Conservation (phyloP, 2,329 filamentous ascomycete species). For the Arthrinium puccinioides region DNA sequence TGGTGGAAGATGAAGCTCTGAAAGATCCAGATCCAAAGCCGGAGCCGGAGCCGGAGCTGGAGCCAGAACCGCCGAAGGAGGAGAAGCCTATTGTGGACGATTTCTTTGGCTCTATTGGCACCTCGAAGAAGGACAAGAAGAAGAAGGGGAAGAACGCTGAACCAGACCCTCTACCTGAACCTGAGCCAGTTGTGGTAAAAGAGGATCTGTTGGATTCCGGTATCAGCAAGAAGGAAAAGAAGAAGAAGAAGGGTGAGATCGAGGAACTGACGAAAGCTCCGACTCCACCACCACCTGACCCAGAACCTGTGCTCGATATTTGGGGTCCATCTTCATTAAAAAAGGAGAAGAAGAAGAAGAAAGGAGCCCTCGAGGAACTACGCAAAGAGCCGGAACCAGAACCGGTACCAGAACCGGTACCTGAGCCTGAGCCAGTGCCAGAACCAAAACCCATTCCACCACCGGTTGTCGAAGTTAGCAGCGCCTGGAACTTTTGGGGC, state of each 20-base stretch:
- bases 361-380: constrained; percentile 14
- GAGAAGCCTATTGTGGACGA: constrained; percentile 3
- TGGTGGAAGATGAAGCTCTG: constrained; percentile 1
- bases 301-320: constrained; percentile 17
- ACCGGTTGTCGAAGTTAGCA: constrained; percentile 29
- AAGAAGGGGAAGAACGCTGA: constrained; percentile 9
- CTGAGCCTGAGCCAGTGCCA: constrained; percentile 6
- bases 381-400: constrained; percentile 10
- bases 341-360: constrained; percentile 30
- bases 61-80: constrained; percentile 4
- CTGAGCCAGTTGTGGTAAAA: constrained; percentile 7
- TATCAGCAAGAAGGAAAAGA: constrained; percentile 1
- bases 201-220: background rate
- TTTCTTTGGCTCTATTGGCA: background rate
- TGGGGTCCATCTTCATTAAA: constrained; percentile 22
- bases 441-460: constrained; percentile 20
- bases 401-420: constrained; percentile 8
- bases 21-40: constrained; percentile 11
- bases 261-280: constrained; percentile 9
- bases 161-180: constrained; percentile 5
- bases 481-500: constrained; percentile 50
- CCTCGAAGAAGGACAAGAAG: constrained; percentile 6
- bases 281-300: constrained; percentile 9
- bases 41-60: constrained; percentile 21
- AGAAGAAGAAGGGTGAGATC: constrained; percentile 6